phyloP scores from a whole-genome alignment of 257 asterid species.

The Nicotiana obtusifolia region DNA sequence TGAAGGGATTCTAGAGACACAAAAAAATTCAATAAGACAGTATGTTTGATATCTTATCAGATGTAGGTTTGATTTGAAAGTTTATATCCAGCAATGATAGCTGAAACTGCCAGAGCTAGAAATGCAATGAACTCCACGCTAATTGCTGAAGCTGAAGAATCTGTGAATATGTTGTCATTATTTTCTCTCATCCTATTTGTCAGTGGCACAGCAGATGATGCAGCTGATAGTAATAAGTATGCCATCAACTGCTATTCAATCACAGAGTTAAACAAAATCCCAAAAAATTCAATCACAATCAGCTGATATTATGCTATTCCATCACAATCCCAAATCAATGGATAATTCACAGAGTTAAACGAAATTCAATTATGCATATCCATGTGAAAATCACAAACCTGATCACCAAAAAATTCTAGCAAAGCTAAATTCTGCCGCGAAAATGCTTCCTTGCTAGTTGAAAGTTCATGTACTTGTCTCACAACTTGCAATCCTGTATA shows the following conservation, averaged over 20 bases:
- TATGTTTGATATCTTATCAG: conserved; percentile 25
- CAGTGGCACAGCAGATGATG: conserved; percentile 87
- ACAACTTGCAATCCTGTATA: conserved; percentile 57
- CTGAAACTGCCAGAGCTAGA: conserved; percentile 58
- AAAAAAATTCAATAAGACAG: neutral
- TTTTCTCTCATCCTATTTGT: conserved; percentile 74
- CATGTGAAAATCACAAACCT: conserved; percentile 37
- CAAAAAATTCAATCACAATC: too few relatives aligned
- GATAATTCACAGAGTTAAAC: neutral
- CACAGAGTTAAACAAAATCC: neutral
- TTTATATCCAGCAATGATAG: conserved; percentile 77
- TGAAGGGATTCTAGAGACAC: conserved; percentile 14
- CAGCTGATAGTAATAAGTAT: conserved; percentile 75
- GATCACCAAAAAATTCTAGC: conserved; percentile 71
- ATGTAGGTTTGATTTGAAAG: conserved; percentile 68
- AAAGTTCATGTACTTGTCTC: conserved; percentile 45
- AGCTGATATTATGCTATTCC: too few relatives aligned
- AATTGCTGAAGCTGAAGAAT: conserved; percentile 77
- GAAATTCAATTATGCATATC: neutral
- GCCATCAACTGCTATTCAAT: conserved; percentile 56
- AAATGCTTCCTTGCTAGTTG: conserved; percentile 31
- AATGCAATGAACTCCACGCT: conserved; percentile 83
- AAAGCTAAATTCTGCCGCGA: conserved; percentile 27
- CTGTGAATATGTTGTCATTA: conserved; percentile 79
- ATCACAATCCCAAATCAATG: neutral